Evolutionary conservation across 768 basidiomycete genomes (phyloP), one percentile per base, ranked within the genome.

Genomic region (Leccinum obscurum): DNA sequence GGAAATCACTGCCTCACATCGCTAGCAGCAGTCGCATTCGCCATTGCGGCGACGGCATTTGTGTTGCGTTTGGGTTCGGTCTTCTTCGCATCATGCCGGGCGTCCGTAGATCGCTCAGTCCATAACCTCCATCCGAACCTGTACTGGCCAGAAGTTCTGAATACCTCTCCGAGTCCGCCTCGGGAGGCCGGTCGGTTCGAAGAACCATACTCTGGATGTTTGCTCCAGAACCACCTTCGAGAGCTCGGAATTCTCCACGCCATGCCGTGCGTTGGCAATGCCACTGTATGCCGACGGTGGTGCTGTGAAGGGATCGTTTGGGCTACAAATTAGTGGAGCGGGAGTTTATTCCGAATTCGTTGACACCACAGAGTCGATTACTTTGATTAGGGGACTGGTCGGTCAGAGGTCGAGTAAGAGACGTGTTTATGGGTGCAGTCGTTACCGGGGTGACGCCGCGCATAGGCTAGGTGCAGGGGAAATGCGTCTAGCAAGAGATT

Each of bases 381-480:
- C 61, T 55, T 60, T 66, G 59, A 34, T 60, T 49, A 44, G 60
- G 49, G 20, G 70, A 63, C 3, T 73, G 64, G 60, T 59, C 61
- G 35, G 66, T 68, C 52, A 34, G 55, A 48, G 72, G 64, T 28
- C 68, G 71, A 56, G 63, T 60, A 22, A 59, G 20, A 0, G 70
- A 64, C 39, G 62, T 70, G 48, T 60, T 70, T 51, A 69, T 68
- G 41, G 74, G 72, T 10, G 69, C 68, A 52, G 73, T 70, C 22
- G 70, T 61, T 14, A 72, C 70, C 1, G 66, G 68, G 41, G 68
- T 2, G 71, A 59, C 6, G 55, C 65, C 24, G 65, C 58, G 46
- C 71, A 80, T 30, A 81, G 70, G 58, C 74, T 81, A 3, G 80
- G 77, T 1, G 81, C 78, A 22, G 67, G 63, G 3, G 82, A 83